Conservation (phyloP, 805 yeast species). For the Kregervanrija delftensis region DNA sequence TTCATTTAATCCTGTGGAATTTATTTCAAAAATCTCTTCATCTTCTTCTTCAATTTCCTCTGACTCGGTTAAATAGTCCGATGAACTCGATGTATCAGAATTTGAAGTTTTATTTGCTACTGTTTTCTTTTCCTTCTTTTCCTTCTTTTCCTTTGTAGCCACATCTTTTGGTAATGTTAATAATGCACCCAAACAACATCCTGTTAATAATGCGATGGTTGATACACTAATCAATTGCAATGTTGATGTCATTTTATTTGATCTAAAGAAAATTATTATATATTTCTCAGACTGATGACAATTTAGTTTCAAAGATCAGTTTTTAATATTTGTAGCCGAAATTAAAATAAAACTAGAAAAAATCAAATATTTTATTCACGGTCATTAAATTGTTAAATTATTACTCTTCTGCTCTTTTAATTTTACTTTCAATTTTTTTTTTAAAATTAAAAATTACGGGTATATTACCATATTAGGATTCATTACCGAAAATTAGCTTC, state of each 20-base stretch:
- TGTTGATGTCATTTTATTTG: conserved; percentile 1
- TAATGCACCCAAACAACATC: conserved; percentile 24
- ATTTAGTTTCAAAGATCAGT: too few species aligned
- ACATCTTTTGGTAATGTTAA: conserved; percentile 12
- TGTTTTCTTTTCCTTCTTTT: background rate
- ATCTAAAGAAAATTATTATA: background rate
- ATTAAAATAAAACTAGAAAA: too few species aligned
- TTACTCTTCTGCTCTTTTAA: too few species aligned
- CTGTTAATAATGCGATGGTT: conserved; percentile 22
- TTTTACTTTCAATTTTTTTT: too few species aligned
- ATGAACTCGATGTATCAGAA: conserved; percentile 16
- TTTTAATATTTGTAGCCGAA: too few species aligned
- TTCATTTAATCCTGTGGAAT: conserved; percentile 54
- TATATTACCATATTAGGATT: too few species aligned
- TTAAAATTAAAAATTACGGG: too few species aligned
- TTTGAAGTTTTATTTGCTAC: conserved; percentile 2
- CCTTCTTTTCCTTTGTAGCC: background rate
- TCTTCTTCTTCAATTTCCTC: conserved; percentile 28
- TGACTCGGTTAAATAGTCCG: conserved; percentile 21
- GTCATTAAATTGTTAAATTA: too few species aligned
- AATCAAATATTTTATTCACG: too few species aligned
- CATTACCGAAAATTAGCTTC: too few species aligned
- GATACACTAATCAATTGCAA: conserved; percentile 12
- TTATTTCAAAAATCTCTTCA: conserved; percentile 43
- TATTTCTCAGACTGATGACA: too few species aligned